A percentile compares a stretch with the other conserved stretches of the same genome.
Evolutionary conservation across 495 filamentous ascomycete genomes (phyloP).

Genomic region (Cudoniella acicularis): DNA sequence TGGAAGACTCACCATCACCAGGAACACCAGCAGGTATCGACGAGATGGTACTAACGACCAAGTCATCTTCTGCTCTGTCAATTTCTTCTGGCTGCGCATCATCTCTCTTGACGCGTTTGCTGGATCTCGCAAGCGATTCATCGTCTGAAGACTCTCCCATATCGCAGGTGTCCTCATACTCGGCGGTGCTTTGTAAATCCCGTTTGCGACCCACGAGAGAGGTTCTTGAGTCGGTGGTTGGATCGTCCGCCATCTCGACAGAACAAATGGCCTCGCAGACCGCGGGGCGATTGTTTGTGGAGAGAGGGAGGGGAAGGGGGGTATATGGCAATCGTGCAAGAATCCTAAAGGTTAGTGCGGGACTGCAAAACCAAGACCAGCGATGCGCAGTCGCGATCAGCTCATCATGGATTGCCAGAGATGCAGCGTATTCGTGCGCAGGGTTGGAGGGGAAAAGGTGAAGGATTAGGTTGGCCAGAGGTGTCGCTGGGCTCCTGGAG

Average conservation of each 20-base stretch:
- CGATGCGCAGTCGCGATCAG: too few relatives aligned
- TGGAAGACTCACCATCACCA: not conserved
- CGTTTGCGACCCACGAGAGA: slow-evolving; percentile 20
- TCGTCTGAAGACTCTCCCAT: slow-evolving; percentile 8
- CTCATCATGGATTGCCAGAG: too few relatives aligned
- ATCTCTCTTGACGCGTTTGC: slow-evolving; percentile 8
- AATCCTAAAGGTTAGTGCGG: too few relatives aligned
- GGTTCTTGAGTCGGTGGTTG: slow-evolving; percentile 20
- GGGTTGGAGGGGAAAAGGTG: too few relatives aligned
- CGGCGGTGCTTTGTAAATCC: slow-evolving; percentile 4
- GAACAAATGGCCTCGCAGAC: not conserved
- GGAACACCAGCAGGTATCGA: not conserved
- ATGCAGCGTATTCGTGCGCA: too few relatives aligned
- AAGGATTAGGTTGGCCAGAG: too few relatives aligned
- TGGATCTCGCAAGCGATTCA: not conserved
- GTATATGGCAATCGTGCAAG: too few relatives aligned
- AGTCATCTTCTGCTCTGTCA: not conserved
- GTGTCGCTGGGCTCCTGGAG: too few relatives aligned
- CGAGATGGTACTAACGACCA: too few relatives aligned
- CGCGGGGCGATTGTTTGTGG: not conserved
- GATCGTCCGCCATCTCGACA: slow-evolving; percentile 7
- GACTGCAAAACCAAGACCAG: too few relatives aligned
- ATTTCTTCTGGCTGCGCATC: not conserved
- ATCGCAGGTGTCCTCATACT: not conserved
- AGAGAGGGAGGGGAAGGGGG: too few relatives aligned